phyloP scores from a whole-genome alignment of 768 basidiomycete species.

The Termitomyces bulborhizus region DNA sequence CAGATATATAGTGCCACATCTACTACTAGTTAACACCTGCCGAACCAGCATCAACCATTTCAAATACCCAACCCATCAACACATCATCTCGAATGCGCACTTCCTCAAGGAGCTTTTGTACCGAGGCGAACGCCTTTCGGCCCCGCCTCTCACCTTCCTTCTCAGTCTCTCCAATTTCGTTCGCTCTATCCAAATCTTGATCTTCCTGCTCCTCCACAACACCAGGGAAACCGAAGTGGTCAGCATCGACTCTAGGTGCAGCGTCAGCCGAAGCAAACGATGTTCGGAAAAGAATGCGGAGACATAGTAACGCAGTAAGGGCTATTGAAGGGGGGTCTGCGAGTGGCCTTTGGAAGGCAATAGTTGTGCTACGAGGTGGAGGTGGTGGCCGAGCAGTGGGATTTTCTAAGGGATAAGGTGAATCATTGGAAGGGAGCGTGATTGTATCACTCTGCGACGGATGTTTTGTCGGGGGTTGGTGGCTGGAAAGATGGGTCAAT shows the following conservation, averaged over 20 bases:
- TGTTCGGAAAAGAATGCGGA: slow-evolving; percentile 78
- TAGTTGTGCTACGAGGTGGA: slow-evolving; percentile 56
- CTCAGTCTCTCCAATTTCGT: slow-evolving; percentile 44
- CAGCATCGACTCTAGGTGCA: slow-evolving; percentile 67
- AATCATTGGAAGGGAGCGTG: slow-evolving; percentile 52
- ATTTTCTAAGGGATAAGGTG: slow-evolving; percentile 48
- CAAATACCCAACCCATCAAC: slow-evolving; percentile 51
- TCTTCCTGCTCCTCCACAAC: slow-evolving; percentile 76
- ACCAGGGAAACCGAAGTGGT: slow-evolving; percentile 90
- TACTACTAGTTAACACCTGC: slow-evolving; percentile 9
- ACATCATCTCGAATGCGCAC: slow-evolving; percentile 62
- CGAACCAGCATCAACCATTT: slow-evolving; percentile 50
- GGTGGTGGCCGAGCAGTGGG: slow-evolving; percentile 69
- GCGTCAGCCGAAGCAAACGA: slow-evolving; percentile 69
- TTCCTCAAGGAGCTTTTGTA: slow-evolving; percentile 53
- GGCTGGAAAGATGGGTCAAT: slow-evolving; percentile 68
- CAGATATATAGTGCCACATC: not conserved
- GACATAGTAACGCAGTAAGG: slow-evolving; percentile 73
- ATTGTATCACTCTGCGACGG: slow-evolving; percentile 71
- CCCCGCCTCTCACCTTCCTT: slow-evolving; percentile 68
- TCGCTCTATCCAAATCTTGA: slow-evolving; percentile 42
- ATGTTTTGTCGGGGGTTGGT: slow-evolving; percentile 49
- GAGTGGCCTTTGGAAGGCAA: slow-evolving; percentile 53
- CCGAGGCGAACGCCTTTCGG: slow-evolving; percentile 60
- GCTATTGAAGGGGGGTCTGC: slow-evolving; percentile 67